These are phyloP conservation scores for Puccinia brachypodii DNA, from an alignment of 1,284 basidiomycete species.

Conservation along the genomic window DNA sequence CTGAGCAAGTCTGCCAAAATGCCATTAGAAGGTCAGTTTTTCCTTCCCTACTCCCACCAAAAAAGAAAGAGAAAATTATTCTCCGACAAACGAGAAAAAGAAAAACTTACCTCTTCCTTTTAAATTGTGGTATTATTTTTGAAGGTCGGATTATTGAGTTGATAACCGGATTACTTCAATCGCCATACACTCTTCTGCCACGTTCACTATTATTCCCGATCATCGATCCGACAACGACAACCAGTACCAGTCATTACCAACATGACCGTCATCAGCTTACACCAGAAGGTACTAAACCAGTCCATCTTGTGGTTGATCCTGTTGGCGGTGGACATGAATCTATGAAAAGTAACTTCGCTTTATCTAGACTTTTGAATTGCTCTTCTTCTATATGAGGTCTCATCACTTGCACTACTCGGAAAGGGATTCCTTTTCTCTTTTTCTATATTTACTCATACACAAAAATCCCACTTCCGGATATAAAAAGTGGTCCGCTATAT, in stretches of 20 bases:
- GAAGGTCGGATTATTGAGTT: constrained; percentile 8
- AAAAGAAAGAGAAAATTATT: background rate
- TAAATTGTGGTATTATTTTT: no score
- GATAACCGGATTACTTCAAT: background rate
- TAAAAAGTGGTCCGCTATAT: no score
- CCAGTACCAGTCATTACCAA: no score
- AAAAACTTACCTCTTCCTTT: background rate
- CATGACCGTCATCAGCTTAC: background rate
- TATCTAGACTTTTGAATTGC: background rate
- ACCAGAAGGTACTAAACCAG: background rate
- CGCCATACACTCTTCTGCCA: background rate
- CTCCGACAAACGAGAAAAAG: no score
- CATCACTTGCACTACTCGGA: no score
- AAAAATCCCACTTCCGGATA: no score
- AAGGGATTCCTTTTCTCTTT: background rate
- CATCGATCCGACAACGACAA: background rate
- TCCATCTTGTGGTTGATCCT: background rate
- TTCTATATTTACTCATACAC: background rate
- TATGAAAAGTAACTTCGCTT: constrained; percentile 19
- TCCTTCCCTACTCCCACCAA: background rate
- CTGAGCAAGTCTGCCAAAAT: constrained; percentile 22
- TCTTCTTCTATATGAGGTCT: background rate
- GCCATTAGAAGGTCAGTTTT: constrained; percentile 41
- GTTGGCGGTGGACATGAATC: background rate
- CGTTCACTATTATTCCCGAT: background rate